Evolutionary conservation across 2,329 filamentous ascomycete genomes (phyloP).

Genomic region (Nectriaceae sp.): DNA sequence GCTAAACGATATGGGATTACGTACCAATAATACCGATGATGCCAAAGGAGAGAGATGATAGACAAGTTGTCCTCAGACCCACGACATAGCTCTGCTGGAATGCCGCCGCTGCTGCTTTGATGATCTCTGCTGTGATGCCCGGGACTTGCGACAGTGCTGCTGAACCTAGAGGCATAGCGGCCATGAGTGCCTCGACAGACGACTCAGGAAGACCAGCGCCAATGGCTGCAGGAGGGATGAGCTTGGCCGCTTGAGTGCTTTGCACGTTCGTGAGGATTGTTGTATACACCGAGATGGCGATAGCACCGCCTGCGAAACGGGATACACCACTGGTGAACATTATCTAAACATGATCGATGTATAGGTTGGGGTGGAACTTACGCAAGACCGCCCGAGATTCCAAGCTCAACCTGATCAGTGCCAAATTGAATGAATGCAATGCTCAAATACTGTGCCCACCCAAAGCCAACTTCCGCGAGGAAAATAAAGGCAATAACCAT

Average conservation of each 20-base stretch:
- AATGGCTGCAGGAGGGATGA: conserved; percentile 37
- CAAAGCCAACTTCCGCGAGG: conserved; percentile 45
- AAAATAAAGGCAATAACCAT: conserved; percentile 50
- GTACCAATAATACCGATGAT: conserved; percentile 32
- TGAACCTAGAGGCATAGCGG: conserved; percentile 27
- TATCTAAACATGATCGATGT: conserved; percentile 28
- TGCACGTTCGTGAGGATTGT: conserved; percentile 43
- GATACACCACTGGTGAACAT: conserved; percentile 35
- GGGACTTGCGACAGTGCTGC: conserved; percentile 26
- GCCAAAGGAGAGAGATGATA: conserved; percentile 32
- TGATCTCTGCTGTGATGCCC: conserved; percentile 27
- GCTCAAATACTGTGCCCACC: conserved; percentile 48
- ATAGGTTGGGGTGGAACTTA: conserved; percentile 16
- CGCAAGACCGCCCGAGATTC: conserved; percentile 24
- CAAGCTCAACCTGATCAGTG: conserved; percentile 50
- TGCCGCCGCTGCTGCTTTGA: conserved; percentile 29
- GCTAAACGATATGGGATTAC: conserved; percentile 1
- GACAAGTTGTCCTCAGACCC: conserved; percentile 29
- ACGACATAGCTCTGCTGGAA: conserved; percentile 35
- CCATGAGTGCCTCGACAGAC: conserved; percentile 32
- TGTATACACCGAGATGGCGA: conserved; percentile 43
- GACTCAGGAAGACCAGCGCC: conserved; percentile 36
- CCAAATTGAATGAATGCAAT: conserved; percentile 52
- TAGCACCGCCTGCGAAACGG: conserved; percentile 44
- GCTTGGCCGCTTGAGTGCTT: conserved; percentile 28